Base-by-base conservation (phyloP, 768 basidiomycete genomes). In the Boletellus emodensis region DNA sequence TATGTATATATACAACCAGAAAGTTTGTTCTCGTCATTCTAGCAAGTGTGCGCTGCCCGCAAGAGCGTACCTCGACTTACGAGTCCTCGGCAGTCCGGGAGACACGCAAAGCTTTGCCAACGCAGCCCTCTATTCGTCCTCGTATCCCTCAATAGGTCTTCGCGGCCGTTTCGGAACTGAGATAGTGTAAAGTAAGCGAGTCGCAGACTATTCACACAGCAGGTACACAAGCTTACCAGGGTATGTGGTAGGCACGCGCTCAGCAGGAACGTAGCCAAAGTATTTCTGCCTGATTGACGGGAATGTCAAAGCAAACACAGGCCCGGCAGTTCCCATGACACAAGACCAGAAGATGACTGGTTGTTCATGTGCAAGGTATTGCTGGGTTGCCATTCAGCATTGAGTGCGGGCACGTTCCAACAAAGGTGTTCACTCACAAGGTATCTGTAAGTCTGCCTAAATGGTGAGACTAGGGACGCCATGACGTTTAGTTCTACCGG, bases 331-430 rank as follows among this genome's bases (percentile, higher is more conserved):
- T 46, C 91, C 92, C 49, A 95, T 71, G 42, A 84, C 69, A 64
- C 84, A 76, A 11, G 92, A 92, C 71, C 84, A 95, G 75, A 94
- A 94, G 67, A 94, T 81, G 67, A 91, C 88, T 26, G 92, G 92
- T 61, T 80, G 82, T 71, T 95, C 92, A 71, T 95, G 92, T 34
- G 92, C 90, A 59, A 85, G 82, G 41, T 87, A 82, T 91, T 92
- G 90, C 92, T 94, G 44, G 10, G 24, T 18, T 10, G 18, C n/a
- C 13, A 18, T 50, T 33, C 35, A 30, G 12, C 14, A 9, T 24
- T 9, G 28, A 15, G 8, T 4, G 24, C 50, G 17, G 52, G 40
- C 20, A 39, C 14, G 22, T 5, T 2, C 0, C 8, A 6, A 33
- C 33, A 22, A n/a, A 30, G 3, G 12, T 17, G 15, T 8, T 1